A percentile compares a stretch with the other conserved stretches of the same genome.
Evolutionary conservation across 306 rosid genomes (phyloP).

Genomic region (Clitoria ternatea): DNA sequence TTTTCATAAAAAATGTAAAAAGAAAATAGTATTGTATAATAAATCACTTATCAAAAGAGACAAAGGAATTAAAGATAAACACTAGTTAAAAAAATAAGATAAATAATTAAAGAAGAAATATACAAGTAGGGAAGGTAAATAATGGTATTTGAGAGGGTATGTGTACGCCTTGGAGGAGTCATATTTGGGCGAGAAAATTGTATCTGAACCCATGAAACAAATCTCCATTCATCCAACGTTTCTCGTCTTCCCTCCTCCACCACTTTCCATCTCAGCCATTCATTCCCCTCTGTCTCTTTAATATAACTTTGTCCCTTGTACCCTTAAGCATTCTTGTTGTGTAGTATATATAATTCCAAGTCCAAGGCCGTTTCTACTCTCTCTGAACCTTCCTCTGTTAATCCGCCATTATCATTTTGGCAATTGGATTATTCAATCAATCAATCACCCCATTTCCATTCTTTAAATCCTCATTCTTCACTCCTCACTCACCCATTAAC

Average conservation of each 20-base stretch:
- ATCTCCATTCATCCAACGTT: conserved; percentile 57
- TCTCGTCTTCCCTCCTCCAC: conserved; percentile 24
- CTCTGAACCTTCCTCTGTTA: not conserved
- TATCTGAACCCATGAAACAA: too few relatives aligned
- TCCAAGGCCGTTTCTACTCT: conserved; percentile 46
- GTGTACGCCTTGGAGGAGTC: too few relatives aligned
- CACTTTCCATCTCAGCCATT: conserved; percentile 52
- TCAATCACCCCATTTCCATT: not conserved
- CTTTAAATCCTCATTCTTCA: not conserved
- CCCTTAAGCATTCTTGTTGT: conserved; percentile 39
- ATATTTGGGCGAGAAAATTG: too few relatives aligned
- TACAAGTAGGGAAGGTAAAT: not conserved
- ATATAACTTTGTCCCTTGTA: conserved; percentile 35
- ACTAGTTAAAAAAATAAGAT: too few relatives aligned
- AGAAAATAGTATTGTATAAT: too few relatives aligned
- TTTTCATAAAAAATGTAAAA: too few relatives aligned
- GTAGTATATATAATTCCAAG: conserved; percentile 56
- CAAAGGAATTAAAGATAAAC: too few relatives aligned
- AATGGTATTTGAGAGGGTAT: not conserved
- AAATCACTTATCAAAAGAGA: too few relatives aligned
- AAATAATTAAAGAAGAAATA: not conserved
- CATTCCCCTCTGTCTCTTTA: conserved; percentile 24
- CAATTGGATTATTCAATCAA: too few relatives aligned
- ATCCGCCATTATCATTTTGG: not conserved
- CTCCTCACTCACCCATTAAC: conserved; percentile 14